Base-by-base conservation (phyloP, 345 rosid species). In the Barbarea vulgaris region DNA sequence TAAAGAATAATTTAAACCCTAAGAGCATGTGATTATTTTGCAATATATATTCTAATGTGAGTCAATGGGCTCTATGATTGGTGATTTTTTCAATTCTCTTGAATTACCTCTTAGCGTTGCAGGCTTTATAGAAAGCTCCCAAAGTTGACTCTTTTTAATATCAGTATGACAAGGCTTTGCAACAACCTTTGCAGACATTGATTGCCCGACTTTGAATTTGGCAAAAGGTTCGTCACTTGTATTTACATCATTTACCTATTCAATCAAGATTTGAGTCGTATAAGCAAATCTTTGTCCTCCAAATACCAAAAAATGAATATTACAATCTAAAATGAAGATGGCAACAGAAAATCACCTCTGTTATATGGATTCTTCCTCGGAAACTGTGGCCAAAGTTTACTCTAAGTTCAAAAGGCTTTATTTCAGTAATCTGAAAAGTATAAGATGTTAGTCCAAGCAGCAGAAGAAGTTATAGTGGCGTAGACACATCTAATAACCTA, bases 91-190 rank as follows among this genome's bases (percentile, higher is more conserved):
- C 47, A 72, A 31, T 48, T 44, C 25, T 66, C 54, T 50, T 39
- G 46, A 30, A 69, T 74, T 82, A 95, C 99, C 97, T 77, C 81
- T 44, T 67, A 95, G 85, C 34, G 68, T 48, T 67, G 83, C 34
- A 36, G 95, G 89, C 85, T 89, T 95, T 72, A 85, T 72, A 67
- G 97, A 88, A 55, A 95, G 84, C 84, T 95, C 97, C 97, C 99
- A 92, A 17, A 75, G 85, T 69, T 74, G 62, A 74, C 80, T 81
- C 77, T 79, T 87, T 78, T 83, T 83, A 42, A 41, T 81, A 73
- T 81, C 85, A 55, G 85, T 75, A 79, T 76, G 85, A 51, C 73
- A 51, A 50, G 88, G 73, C 84, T 85, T 87, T 30, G 85, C 89
- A 60, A 95, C 57, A 74, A 95, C 84, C 81, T 89, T 83, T 33